These are phyloP conservation scores for Linanthus parryae DNA, from an alignment of 148 eudicot species.

Conservation along the genomic window DNA sequence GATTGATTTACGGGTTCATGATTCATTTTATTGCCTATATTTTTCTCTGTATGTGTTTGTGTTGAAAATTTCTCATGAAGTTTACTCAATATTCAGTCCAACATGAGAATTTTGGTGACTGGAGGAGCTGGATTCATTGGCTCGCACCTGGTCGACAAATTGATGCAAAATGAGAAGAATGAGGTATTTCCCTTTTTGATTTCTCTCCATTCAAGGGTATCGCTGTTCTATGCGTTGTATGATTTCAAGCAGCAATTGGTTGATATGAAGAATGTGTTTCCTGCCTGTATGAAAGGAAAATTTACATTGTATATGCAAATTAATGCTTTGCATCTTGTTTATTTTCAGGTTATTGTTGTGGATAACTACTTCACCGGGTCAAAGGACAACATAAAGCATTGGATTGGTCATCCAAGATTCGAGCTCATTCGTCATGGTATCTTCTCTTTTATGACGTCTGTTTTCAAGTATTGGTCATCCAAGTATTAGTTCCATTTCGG, in stretches of 20 bases:
- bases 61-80: neutral
- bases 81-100: conserved; percentile 49
- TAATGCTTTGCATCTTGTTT: too few species aligned
- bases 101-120: conserved; percentile 92
- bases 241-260: too few species aligned
- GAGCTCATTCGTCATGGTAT: conserved; percentile 98
- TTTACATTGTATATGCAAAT: too few species aligned
- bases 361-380: conserved; percentile 98
- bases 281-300: too few species aligned
- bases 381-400: conserved; percentile 76
- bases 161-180: conserved; percentile 94
- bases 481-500: too few species aligned
- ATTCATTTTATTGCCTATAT: neutral
- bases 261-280: too few species aligned
- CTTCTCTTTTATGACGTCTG: neutral
- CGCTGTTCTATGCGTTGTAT: too few species aligned
- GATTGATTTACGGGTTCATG: neutral
- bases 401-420: conserved; percentile 98
- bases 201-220: too few species aligned
- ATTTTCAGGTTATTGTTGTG: conserved; percentile 73
- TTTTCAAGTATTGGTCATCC: too few species aligned
- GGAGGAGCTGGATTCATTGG: conserved; percentile 99
- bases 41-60: neutral
- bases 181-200: conserved; percentile 40
- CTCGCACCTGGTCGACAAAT: conserved; percentile 86